phyloP scores from a whole-genome alignment of 2,329 filamentous ascomycete genomes.

The Diaporthe velutina region DNA sequence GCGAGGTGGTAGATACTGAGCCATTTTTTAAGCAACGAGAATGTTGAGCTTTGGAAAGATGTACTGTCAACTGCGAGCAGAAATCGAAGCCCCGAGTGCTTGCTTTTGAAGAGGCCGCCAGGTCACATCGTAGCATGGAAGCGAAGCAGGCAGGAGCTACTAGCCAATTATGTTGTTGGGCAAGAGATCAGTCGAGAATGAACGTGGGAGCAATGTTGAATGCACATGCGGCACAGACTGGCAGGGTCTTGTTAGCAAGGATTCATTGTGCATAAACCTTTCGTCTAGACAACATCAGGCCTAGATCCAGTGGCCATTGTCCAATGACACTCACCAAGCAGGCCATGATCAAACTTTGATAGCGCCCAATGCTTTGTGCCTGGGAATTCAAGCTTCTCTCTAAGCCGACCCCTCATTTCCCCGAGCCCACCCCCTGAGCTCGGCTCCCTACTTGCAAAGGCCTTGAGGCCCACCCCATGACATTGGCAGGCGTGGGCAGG shows the following conservation, averaged over 20 bases:
- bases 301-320: not conserved
- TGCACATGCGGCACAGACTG: not conserved
- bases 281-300: not conserved
- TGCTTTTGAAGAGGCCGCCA: not conserved
- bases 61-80: not conserved
- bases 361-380: not conserved
- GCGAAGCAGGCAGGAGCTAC: not conserved
- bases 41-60: too few relatives aligned
- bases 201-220: not conserved
- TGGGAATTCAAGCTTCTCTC: not conserved
- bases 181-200: not conserved
- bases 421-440: slow-evolving; percentile 16
- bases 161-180: not conserved
- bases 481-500: not conserved
- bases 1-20: not conserved
- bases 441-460: too few relatives aligned
- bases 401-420: slow-evolving; percentile 10
- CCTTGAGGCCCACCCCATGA: not conserved
- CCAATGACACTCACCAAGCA: not conserved
- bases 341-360: slow-evolving; percentile 11
- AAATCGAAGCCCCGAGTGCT: not conserved
- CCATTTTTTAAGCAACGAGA: too few relatives aligned
- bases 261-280: not conserved
- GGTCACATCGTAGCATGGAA: not conserved
- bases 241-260: not conserved